Conservation (phyloP, 768 basidiomycete genomes). For the Panaeolus papilionaceus region DNA sequence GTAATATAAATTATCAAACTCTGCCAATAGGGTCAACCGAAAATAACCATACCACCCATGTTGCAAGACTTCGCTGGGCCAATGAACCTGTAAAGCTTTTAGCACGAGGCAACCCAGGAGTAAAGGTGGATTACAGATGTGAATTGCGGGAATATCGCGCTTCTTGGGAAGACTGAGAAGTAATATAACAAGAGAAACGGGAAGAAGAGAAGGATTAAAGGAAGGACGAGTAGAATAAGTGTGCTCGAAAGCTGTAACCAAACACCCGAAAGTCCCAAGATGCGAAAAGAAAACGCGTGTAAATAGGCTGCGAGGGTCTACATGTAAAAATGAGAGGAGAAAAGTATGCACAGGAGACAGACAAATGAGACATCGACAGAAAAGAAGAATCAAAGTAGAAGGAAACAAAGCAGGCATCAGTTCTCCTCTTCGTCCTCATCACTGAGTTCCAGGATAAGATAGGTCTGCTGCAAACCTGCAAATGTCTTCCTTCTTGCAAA, state of each 20-base stretch:
- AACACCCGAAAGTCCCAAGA: not conserved
- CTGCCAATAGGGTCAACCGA: not conserved
- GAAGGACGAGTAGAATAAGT: not conserved
- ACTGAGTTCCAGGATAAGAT: slow-evolving; percentile 1
- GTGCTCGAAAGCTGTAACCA: not conserved
- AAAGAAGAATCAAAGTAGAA: not conserved
- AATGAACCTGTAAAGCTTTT: not conserved
- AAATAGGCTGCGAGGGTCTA: not conserved
- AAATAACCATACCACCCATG: slow-evolving; percentile 8
- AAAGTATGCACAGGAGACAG: not conserved
- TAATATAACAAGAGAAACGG: not conserved
- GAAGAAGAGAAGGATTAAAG: not conserved
- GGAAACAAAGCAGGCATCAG: not conserved
- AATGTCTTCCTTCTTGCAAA: not conserved
- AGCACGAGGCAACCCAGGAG: not conserved
- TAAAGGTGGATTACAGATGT: slow-evolving; percentile 6
- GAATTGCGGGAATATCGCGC: not conserved
- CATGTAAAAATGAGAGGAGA: not conserved
- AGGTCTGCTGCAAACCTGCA: not conserved
- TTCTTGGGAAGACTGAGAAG: not conserved
- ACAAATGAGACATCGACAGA: not conserved
- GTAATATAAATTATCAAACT: slow-evolving; percentile 13
- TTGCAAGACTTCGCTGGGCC: not conserved
- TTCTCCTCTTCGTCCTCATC: not conserved
- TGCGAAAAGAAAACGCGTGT: not conserved